These are phyloP conservation scores for Starmerella powellii DNA, from an alignment of 805 yeast species.

Conservation along the genomic window DNA sequence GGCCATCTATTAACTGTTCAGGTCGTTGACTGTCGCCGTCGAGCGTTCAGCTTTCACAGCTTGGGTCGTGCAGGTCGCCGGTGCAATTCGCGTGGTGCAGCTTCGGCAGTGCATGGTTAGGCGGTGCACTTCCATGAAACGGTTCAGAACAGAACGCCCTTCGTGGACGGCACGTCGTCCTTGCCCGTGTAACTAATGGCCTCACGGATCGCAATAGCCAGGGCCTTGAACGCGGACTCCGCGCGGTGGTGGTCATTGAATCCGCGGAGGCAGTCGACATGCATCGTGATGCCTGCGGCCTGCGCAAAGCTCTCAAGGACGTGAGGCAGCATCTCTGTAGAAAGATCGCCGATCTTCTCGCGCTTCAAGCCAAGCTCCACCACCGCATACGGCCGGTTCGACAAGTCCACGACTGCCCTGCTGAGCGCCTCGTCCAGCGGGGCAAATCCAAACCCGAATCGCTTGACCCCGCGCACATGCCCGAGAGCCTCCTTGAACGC, in stretches of 20 bases:
- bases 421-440: slow-evolving; percentile 94
- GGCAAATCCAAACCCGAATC: slow-evolving; percentile 89
- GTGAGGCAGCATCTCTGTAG: slow-evolving; percentile 97
- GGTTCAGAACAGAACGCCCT: slow-evolving; percentile 72
- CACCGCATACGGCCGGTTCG: slow-evolving; percentile 86
- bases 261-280: slow-evolving; percentile 89
- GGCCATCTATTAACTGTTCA: no score
- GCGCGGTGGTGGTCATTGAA: slow-evolving; percentile 93
- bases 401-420: slow-evolving; percentile 89
- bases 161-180: slow-evolving; percentile 88
- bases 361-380: slow-evolving; percentile 80
- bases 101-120: no score
- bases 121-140: no score
- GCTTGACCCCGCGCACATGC: slow-evolving; percentile 74
- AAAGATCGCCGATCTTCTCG: slow-evolving; percentile 83
- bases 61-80: no score
- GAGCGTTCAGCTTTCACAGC: no score
- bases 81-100: no score
- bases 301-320: slow-evolving; percentile 88
- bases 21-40: no score
- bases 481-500: slow-evolving; percentile 88
- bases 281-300: slow-evolving; percentile 80
- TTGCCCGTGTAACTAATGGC: slow-evolving; percentile 74
- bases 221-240: slow-evolving; percentile 91
- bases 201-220: slow-evolving; percentile 83